A percentile compares a stretch with the other conserved stretches of the same genome.
phyloP scores from a whole-genome alignment of 768 basidiomycete species.

The Lactarius quietus region DNA sequence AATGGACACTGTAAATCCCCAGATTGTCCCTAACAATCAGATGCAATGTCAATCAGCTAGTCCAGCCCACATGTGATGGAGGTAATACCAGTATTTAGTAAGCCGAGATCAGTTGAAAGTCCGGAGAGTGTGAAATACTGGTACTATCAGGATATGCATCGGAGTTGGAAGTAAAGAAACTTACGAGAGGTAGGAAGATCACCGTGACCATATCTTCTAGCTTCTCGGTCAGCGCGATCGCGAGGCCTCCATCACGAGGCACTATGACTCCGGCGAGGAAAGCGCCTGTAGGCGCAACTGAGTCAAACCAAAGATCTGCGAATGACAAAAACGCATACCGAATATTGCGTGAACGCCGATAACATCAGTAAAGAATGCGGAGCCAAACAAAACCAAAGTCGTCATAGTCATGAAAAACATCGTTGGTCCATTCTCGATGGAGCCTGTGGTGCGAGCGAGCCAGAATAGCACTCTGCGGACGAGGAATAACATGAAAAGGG shows the following conservation, averaged over 20 bases:
- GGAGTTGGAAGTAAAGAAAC: constrained; percentile 23
- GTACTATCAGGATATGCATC: constrained; percentile 1
- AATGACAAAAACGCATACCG: constrained; percentile 40
- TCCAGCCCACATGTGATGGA: background rate
- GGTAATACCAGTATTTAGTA: constrained; percentile 65
- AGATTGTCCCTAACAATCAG: constrained; percentile 56
- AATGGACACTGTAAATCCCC: constrained; percentile 86
- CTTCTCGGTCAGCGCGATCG: constrained; percentile 87
- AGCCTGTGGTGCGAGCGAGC: constrained; percentile 76
- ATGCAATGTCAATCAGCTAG: background rate
- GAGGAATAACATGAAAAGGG: constrained; percentile 68
- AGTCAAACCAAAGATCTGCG: background rate
- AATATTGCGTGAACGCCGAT: constrained; percentile 94
- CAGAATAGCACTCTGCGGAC: constrained; percentile 59
- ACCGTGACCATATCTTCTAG: constrained; percentile 94
- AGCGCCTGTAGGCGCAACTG: constrained; percentile 46
- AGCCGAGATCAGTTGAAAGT: constrained; percentile 80
- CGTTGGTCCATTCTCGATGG: constrained; percentile 76
- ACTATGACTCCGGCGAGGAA: constrained; percentile 81
- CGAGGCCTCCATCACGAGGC: constrained; percentile 84
- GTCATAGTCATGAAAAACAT: constrained; percentile 87
- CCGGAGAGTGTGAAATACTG: constrained; percentile 94
- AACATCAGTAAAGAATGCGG: constrained; percentile 89
- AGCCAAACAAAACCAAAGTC: constrained; percentile 76
- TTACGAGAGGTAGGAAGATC: constrained; percentile 82